phyloP scores from a whole-genome alignment of 2,329 filamentous ascomycete genomes.

The Fusarium sp. region DNA sequence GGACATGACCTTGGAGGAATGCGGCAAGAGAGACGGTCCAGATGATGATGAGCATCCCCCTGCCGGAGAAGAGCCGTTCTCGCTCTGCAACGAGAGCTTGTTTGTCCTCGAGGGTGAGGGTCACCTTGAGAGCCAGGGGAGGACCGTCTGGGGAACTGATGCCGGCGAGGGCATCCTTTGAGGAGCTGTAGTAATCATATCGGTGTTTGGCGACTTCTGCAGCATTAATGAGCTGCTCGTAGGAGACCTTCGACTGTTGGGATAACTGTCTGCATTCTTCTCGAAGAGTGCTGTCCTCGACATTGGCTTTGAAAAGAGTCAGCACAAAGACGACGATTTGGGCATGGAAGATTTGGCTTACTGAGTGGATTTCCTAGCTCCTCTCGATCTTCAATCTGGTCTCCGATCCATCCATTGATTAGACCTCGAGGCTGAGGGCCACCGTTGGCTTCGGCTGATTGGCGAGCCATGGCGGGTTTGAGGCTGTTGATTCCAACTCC shows the following conservation, averaged over 20 bases:
- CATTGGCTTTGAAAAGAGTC: background rate
- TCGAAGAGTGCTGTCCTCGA: background rate
- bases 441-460: background rate
- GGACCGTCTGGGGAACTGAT: background rate
- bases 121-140: background rate
- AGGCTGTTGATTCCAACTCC: background rate
- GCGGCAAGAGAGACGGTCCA: constrained; percentile 53
- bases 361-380: background rate
- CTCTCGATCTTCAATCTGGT: background rate
- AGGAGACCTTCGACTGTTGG: background rate
- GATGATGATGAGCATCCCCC: constrained; percentile 32
- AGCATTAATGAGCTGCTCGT: background rate
- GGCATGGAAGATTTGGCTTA: background rate
- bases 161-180: background rate
- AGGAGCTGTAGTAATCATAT: background rate
- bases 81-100: constrained; percentile 29
- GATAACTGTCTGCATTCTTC: background rate
- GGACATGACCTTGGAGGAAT: constrained; percentile 56
- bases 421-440: background rate
- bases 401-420: background rate
- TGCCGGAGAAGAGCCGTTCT: constrained; percentile 43
- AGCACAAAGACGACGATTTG: background rate
- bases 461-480: background rate
- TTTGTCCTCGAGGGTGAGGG: constrained; percentile 2
- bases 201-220: background rate